Evolutionary conservation across 2,329 filamentous ascomycete species (phyloP).

Genomic region (Alternaria longipes): DNA sequence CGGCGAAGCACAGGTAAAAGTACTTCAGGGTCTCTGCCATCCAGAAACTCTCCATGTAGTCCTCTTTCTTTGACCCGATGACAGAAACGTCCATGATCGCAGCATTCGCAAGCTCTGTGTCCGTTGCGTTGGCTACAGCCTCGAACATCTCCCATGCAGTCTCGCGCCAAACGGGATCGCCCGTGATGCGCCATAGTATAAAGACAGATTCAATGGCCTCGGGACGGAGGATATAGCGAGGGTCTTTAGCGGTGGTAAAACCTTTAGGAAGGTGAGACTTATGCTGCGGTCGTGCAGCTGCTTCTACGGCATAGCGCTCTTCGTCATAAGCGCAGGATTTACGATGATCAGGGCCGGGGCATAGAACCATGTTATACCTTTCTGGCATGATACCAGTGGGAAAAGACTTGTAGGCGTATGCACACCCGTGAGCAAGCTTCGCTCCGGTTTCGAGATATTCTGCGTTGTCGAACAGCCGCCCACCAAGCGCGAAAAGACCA

Average conservation of each 20-base stretch:
- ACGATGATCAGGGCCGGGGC: constrained; percentile 42
- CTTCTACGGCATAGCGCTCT: constrained; percentile 40
- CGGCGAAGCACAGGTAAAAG: constrained; percentile 59
- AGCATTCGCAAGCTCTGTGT: constrained; percentile 55
- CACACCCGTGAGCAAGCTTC: constrained; percentile 68
- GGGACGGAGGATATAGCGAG: constrained; percentile 59
- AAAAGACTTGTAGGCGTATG: constrained; percentile 67
- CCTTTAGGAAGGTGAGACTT: constrained; percentile 55
- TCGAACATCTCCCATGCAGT: constrained; percentile 60
- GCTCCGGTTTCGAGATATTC: constrained; percentile 64
- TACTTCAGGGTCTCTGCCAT: constrained; percentile 62
- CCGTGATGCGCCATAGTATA: constrained; percentile 67
- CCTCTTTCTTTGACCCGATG: constrained; percentile 32
- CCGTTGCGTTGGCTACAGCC: constrained; percentile 51
- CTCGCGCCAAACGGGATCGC: constrained; percentile 57
- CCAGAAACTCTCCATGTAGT: constrained; percentile 58
- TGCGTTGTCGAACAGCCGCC: constrained; percentile 63
- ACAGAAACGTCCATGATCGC: constrained; percentile 55
- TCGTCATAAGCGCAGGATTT: constrained; percentile 61
- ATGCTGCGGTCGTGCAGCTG: constrained; percentile 24
- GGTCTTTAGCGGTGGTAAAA: constrained; percentile 54
- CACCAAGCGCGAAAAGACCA: constrained; percentile 68
- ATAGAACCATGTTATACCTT: constrained; percentile 62
- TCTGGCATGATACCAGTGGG: constrained; percentile 70
- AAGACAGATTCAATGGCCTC: constrained; percentile 70